Evolutionary conservation across 441 rosid genomes (phyloP), one percentile per base, ranked within the genome.

Genomic region (Aquilaria agallochum): DNA sequence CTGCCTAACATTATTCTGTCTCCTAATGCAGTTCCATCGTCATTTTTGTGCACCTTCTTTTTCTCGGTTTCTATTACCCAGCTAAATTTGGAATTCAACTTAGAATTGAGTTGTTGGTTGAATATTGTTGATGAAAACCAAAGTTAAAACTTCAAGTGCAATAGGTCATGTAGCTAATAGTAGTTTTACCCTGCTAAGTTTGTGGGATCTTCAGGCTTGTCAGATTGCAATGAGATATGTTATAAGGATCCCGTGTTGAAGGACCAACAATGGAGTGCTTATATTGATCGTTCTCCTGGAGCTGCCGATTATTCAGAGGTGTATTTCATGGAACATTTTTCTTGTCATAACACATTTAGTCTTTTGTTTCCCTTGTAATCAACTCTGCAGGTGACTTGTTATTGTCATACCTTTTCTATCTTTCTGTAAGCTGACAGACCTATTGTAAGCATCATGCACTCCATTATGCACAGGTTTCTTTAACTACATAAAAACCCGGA

Each of bases 231-330:
- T 14, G 95, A 91, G 76, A 86, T 83, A 63, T 91, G 99, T 77
- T 94, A 87, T 30, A 94, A 94, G 82, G 96, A 91, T 65, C 99
- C 97, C 59, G 97, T 91, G 49, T 70, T 94, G 50, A 94, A 94
- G 80, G 94, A 94, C 75, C 80, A 14, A 58, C 79, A 84, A 67
- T 94, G 99, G 97, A 94, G 89, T 70, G 90, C 96, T 48, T 89
- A 80, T 58, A 91, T 94, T 32, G 99, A 94, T 62, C 91, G 97
- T 52, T 94, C 97, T 67, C 99, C 99, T 62, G 97, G 99, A 62
- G 81, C 92, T 79, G 92, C 87, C 55, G 68, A 64, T 68, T 87
- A 86, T 75, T 94, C 99, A 15, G 89, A 86, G 90, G 97, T 90
- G 79, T 66, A 11, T 50, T 60, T 11, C 50, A 15, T 36, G 9